phyloP scores from a whole-genome alignment of 345 rosid genomes.

The Capsella bursapastoris region DNA sequence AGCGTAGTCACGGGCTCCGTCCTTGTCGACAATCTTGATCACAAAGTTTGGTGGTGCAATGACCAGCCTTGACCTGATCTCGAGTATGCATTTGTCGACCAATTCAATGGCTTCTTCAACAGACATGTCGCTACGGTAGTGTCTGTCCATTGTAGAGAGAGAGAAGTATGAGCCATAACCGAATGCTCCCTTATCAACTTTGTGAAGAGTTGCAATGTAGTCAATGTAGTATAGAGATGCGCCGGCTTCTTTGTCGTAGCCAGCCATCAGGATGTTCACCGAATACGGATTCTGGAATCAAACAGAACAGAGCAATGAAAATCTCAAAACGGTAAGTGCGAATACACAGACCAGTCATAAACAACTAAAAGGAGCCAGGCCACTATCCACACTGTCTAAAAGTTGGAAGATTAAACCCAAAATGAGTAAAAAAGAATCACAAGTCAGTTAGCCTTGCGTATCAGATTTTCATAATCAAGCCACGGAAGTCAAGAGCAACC shows the following conservation, averaged over 20 bases:
- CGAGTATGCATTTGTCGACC: constrained; percentile 88
- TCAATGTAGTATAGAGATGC: constrained; percentile 94
- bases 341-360: constrained; percentile 1
- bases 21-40: constrained; percentile 93
- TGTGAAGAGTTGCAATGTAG: constrained; percentile 95
- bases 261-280: constrained; percentile 94
- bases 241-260: constrained; percentile 91
- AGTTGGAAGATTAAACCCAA: neutral
- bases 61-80: constrained; percentile 89
- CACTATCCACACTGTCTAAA: neutral
- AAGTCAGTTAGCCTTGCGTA: neutral
- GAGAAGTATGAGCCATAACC: constrained; percentile 94
- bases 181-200: constrained; percentile 94
- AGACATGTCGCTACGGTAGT: constrained; percentile 86
- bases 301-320: constrained; percentile 21
- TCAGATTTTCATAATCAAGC: neutral
- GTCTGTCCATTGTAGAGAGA: constrained; percentile 95
- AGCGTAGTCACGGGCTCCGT: constrained; percentile 82
- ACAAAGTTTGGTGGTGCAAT: constrained; percentile 96
- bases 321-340: neutral
- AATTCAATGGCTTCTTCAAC: constrained; percentile 81
- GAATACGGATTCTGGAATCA: constrained; percentile 72
- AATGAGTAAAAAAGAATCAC: neutral
- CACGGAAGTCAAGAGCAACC: neutral
- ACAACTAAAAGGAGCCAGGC: neutral